phyloP scores from a whole-genome alignment of 2,329 filamentous ascomycete species.

The Albophoma yamanashiensis region DNA sequence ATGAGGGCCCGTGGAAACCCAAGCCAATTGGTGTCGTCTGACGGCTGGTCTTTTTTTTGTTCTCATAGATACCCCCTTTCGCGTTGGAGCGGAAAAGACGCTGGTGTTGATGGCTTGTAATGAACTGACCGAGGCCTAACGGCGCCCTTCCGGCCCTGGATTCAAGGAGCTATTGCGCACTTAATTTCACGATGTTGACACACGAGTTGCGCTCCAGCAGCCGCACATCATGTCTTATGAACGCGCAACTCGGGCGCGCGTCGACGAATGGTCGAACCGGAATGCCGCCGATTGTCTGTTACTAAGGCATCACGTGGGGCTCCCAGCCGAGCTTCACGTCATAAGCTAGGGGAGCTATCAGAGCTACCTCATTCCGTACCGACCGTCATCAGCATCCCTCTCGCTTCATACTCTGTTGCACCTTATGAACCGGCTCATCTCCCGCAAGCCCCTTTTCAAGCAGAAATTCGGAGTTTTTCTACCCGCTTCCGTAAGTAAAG shows the following conservation, averaged over 20 bases:
- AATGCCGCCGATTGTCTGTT: neutral
- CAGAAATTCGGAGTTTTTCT: constrained; percentile 16
- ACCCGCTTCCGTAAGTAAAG: constrained; percentile 1
- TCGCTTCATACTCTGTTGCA: constrained; percentile 8
- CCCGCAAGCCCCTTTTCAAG: constrained; percentile 22
- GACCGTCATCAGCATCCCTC: constrained; percentile 3
- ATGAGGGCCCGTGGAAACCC: constrained; percentile 42
- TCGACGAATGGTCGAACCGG: neutral
- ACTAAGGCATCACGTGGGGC: neutral
- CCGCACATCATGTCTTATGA: neutral
- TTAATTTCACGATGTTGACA: too few species aligned
- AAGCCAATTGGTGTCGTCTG: constrained; percentile 47
- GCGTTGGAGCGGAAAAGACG: neutral
- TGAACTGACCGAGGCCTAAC: neutral
- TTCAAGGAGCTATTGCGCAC: neutral
- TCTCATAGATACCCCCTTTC: neutral
- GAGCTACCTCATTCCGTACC: neutral
- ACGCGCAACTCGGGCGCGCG: neutral
- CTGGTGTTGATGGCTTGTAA: neutral
- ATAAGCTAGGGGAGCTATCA: neutral
- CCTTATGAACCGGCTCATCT: constrained; percentile 31
- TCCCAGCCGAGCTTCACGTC: neutral
- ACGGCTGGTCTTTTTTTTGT: neutral
- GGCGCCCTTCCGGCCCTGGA: too few species aligned
- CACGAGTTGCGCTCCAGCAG: neutral